phyloP scores from a whole-genome alignment of 805 yeast genomes.

The Kregervanrija pseudodelftensis region DNA sequence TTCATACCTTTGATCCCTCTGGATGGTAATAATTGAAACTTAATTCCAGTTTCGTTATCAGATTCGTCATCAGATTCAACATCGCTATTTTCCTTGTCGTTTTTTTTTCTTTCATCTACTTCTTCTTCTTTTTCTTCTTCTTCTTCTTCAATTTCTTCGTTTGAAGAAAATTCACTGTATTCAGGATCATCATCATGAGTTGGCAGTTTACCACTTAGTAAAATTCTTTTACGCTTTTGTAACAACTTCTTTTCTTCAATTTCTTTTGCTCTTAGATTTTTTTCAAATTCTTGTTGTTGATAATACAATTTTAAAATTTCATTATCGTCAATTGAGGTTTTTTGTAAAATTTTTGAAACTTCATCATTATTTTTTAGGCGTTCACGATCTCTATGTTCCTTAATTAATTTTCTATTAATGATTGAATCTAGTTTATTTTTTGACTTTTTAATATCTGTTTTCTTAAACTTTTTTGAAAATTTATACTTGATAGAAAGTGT shows the following conservation, averaged over 20 bases:
- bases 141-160: constrained; percentile 20
- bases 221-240: constrained; percentile 8
- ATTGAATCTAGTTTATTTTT: constrained; percentile 1
- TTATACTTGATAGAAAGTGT: constrained; percentile 1
- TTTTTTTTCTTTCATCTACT: constrained; percentile 20
- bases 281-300: constrained; percentile 2
- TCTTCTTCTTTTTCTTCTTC: constrained; percentile 20
- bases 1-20: constrained; percentile 14
- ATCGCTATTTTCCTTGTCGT: constrained; percentile 18
- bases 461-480: neutral
- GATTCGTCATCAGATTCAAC: constrained; percentile 15
- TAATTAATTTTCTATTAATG: neutral
- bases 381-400: constrained; percentile 1
- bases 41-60: constrained; percentile 7
- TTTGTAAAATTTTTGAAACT: neutral
- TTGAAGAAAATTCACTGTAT: constrained; percentile 20
- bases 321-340: constrained; percentile 15
- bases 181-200: constrained; percentile 23
- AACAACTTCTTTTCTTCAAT: constrained; percentile 10
- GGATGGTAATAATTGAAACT: constrained; percentile 11
- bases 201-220: constrained; percentile 11
- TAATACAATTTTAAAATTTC: constrained; percentile 6
- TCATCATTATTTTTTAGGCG: neutral
- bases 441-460: neutral
- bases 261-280: constrained; percentile 4